Evolutionary conservation across 805 yeast genomes (phyloP).

Genomic region (Candida golubevii): DNA sequence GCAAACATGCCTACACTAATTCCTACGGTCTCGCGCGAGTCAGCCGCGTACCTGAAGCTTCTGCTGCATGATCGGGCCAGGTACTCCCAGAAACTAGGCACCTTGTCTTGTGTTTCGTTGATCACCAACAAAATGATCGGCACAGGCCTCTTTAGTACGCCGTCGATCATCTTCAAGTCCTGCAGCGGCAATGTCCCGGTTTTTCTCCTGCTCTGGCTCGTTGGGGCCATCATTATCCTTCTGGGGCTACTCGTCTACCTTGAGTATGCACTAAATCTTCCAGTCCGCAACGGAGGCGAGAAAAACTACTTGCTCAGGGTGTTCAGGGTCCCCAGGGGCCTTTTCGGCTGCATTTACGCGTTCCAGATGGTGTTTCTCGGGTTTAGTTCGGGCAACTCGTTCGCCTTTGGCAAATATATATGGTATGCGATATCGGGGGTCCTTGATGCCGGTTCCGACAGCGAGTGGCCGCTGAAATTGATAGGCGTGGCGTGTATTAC

Average conservation of each 20-base stretch:
- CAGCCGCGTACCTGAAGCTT: conserved; percentile 8
- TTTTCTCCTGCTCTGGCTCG: conserved; percentile 29
- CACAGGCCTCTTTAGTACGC: conserved; percentile 68
- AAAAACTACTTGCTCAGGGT: conserved; percentile 37
- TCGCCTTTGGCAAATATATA: conserved; percentile 60
- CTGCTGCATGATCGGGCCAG: conserved; percentile 4
- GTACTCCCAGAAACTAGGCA: conserved; percentile 18
- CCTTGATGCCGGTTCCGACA: conserved; percentile 19
- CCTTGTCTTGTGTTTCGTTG: conserved; percentile 37
- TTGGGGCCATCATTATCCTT: conserved; percentile 36
- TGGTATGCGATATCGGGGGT: conserved; percentile 34
- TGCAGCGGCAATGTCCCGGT: conserved; percentile 36
- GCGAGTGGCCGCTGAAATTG: conserved; percentile 33
- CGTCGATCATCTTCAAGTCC: conserved; percentile 58
- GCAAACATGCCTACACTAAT: conserved; percentile 11
- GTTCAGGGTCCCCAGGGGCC: conserved; percentile 29
- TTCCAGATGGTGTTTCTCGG: conserved; percentile 55
- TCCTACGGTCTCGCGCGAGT: conserved; percentile 9
- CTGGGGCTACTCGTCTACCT: conserved; percentile 39
- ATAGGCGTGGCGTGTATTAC: conserved; percentile 49
- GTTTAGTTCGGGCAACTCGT: conserved; percentile 59
- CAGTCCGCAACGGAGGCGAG: conserved; percentile 41
- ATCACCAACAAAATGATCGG: conserved; percentile 70
- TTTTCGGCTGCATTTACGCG: conserved; percentile 40
- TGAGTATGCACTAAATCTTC: conserved; percentile 38